Conservation (phyloP, 306 rosid species). For the Sechiopsis laciniata region DNA sequence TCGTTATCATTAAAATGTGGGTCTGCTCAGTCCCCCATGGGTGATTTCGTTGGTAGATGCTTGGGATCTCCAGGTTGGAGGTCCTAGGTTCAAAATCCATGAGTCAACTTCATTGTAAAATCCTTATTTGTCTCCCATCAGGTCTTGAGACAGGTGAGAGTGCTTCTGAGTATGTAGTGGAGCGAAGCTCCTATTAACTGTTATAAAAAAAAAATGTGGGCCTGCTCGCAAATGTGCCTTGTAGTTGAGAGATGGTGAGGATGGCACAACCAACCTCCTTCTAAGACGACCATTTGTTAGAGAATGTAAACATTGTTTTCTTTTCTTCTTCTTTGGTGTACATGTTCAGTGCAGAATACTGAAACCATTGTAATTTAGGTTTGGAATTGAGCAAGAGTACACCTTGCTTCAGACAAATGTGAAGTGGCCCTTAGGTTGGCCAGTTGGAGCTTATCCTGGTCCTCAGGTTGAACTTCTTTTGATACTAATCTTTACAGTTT, state of each 20-base stretch:
- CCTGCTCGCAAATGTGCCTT: too few species aligned
- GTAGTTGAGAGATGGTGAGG: not conserved
- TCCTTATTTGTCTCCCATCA: too few species aligned
- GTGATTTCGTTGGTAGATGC: too few species aligned
- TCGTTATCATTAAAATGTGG: too few species aligned
- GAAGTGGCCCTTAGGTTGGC: slow-evolving; percentile 99
- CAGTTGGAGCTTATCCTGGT: slow-evolving; percentile 96
- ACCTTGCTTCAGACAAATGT: slow-evolving; percentile 83
- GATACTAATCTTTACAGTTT: not conserved
- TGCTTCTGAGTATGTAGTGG: too few species aligned
- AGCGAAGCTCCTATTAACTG: too few species aligned
- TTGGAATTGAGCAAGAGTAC: slow-evolving; percentile 97
- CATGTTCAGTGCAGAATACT: slow-evolving; percentile 4
- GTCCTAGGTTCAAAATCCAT: too few species aligned
- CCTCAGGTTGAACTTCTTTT: slow-evolving; percentile 62
- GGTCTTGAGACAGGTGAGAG: too few species aligned
- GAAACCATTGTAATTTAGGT: slow-evolving; percentile 41
- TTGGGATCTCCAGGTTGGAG: too few species aligned
- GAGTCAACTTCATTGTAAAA: too few species aligned
- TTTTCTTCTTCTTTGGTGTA: not conserved
- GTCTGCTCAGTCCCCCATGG: too few species aligned
- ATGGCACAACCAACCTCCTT: not conserved
- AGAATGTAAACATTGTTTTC: slow-evolving; percentile 11
- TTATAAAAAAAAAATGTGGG: too few species aligned
- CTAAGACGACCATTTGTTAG: slow-evolving; percentile 1